Percentiles rank a stretch among this genome's conserved stretches.
phyloP scores from a whole-genome alignment of 192 early-diverging fungal genomes.

The Cetraspora pellucida region DNA sequence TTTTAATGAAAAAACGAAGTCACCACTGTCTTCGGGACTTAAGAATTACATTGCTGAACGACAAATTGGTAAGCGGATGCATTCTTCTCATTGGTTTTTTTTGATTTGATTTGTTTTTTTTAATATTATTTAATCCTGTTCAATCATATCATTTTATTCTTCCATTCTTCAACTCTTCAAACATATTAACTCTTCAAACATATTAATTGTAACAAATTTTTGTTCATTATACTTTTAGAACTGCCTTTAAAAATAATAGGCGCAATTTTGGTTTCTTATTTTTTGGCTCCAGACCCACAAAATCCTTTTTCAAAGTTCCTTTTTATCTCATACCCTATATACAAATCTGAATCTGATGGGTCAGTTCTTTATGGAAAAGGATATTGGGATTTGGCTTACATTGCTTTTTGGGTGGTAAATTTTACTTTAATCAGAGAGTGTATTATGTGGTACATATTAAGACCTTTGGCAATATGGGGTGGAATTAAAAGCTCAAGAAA shows the following conservation, averaged over 20 bases:
- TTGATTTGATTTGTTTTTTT: not conserved
- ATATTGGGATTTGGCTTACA: slow-evolving; percentile 61
- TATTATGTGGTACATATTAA: slow-evolving; percentile 53
- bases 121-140: not conserved
- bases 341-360: not conserved
- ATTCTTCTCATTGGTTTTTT: not conserved
- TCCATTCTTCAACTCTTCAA: too few relatives aligned
- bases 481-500: slow-evolving; percentile 42
- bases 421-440: slow-evolving; percentile 64
- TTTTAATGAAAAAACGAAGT: too few relatives aligned
- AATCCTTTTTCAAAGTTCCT: slow-evolving; percentile 29
- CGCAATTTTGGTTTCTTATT: not conserved
- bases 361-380: slow-evolving; percentile 54
- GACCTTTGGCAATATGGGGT: slow-evolving; percentile 43
- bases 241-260: slow-evolving; percentile 19
- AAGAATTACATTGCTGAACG: not conserved
- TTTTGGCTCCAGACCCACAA: not conserved
- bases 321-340: slow-evolving; percentile 14
- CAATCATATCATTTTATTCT: not conserved
- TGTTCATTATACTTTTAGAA: not conserved
- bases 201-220: not conserved
- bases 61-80: not conserved
- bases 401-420: slow-evolving; percentile 65
- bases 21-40: too few relatives aligned
- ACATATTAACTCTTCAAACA: too few relatives aligned